Evolutionary conservation across 345 rosid species (phyloP).

Genomic region (Cochlearia excelsa): DNA sequence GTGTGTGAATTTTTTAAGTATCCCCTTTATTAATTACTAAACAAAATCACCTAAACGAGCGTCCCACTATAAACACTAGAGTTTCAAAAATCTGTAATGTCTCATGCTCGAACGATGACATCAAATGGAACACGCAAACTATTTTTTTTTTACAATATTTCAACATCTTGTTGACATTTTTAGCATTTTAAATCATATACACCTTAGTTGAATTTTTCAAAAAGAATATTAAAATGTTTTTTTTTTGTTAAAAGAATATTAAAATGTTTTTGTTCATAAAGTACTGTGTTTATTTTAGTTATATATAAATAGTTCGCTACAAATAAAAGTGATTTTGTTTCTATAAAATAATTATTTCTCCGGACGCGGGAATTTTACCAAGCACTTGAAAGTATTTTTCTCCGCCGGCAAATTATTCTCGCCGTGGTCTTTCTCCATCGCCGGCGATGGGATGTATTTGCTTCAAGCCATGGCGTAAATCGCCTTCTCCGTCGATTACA

Average conservation of each 20-base stretch:
- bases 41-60: conserved; percentile 25
- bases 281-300: too few relatives aligned
- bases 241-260: background rate
- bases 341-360: conserved; percentile 4
- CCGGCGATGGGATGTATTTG: conserved; percentile 37
- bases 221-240: background rate
- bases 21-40: background rate
- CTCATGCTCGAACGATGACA: conserved; percentile 22
- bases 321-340: background rate
- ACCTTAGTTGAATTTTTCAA: conserved; percentile 20
- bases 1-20: background rate
- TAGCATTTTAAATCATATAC: conserved; percentile 7
- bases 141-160: background rate
- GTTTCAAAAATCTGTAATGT: conserved; percentile 8
- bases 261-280: too few relatives aligned
- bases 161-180: conserved; percentile 29
- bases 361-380: conserved; percentile 34
- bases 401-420: conserved; percentile 7
- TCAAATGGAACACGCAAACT: conserved; percentile 30
- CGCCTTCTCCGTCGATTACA: conserved; percentile 24
- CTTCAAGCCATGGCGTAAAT: conserved; percentile 28
- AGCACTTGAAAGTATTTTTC: conserved; percentile 15
- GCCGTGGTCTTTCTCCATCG: conserved; percentile 10
- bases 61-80: conserved; percentile 27
- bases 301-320: background rate